Evolutionary conservation across 2,329 filamentous ascomycete genomes (phyloP), one percentile per base, ranked within the genome.

Genomic region (Fusarium concolor): DNA sequence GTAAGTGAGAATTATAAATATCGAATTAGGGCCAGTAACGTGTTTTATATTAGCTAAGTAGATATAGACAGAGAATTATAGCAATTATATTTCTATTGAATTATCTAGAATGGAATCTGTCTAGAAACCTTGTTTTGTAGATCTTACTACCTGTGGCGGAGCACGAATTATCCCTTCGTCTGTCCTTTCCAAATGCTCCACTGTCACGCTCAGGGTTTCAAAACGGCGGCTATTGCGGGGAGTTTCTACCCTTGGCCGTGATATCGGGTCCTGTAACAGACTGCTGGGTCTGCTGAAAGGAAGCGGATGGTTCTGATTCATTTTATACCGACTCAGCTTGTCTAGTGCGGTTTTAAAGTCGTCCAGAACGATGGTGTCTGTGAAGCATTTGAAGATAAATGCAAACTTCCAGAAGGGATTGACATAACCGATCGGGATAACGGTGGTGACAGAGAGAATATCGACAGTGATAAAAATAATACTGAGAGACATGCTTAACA

Each of bases 301-400:
- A 0, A 68, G 29, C 0, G 54, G 66, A 11, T 66, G 49, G 2
- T 62, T 69, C 26, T 35, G 61, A 0, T 56, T 41, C 65, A 66
- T 68, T 8, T 66, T 68, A 8, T 68, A 39, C 10, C 66, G 56
- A 17, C 67, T 69, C 1, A 69, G 38, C 14, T 69, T 69, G 20
- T 85, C 83, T 7, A 85, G 74, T 0, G 82, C 82, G 5, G 87
- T 89, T 72, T 90, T 90, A 83, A 91, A 91, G 70, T 91, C 89
- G 71, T 91, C 89, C 12, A 91, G 83, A 51, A 91, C 84, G 51
- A 91, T 87, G 0, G 85, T 87, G 72, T 91, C 89, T 20, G 88
- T 89, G 45, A 90, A 81, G 63, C 89, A 90, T 76, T 90, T 90
- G 81, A 71, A 71, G 7, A 71, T 55, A 3, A 66, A 69, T 0